Conservation (phyloP, 176 grass and related monocot genomes). For the Aegilops umbellulata region DNA sequence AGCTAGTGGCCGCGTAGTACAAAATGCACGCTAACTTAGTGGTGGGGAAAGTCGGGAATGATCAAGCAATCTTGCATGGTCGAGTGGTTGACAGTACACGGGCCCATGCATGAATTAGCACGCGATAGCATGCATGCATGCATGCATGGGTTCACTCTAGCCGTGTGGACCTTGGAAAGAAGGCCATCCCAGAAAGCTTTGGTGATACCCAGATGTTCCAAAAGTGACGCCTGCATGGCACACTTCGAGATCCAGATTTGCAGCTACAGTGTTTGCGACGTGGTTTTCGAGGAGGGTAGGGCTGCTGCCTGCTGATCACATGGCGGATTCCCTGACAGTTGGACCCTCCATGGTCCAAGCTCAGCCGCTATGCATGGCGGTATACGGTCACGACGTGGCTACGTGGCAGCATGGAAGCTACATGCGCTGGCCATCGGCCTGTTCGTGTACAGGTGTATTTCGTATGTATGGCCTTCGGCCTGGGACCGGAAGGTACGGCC, state of each 20-base stretch:
- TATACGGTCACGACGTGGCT: background rate
- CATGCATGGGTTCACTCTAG: too few relatives aligned
- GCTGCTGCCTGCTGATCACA: background rate
- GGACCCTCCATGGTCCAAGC: slow-evolving; percentile 4
- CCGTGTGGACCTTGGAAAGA: background rate
- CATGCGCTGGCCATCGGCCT: background rate
- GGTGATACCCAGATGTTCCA: background rate
- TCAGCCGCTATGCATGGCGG: background rate
- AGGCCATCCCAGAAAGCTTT: too few relatives aligned
- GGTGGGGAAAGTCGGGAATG: too few relatives aligned
- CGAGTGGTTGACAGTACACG: too few relatives aligned
- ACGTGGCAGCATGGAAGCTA: background rate
- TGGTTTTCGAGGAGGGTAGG: background rate
- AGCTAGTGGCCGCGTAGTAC: too few relatives aligned
- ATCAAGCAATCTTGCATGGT: too few relatives aligned
- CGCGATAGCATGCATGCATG: too few relatives aligned
- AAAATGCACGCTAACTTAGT: too few relatives aligned
- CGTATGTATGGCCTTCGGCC: background rate
- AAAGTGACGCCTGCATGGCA: slow-evolving; percentile 6
- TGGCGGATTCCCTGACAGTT: slow-evolving; percentile 30
- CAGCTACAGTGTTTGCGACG: background rate
- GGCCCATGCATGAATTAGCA: too few relatives aligned
- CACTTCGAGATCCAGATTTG: background rate
- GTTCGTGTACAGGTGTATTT: background rate
- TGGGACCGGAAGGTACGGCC: background rate